Base-by-base conservation (phyloP, 2,329 filamentous ascomycete species). In the Aspergillus sp. region DNA sequence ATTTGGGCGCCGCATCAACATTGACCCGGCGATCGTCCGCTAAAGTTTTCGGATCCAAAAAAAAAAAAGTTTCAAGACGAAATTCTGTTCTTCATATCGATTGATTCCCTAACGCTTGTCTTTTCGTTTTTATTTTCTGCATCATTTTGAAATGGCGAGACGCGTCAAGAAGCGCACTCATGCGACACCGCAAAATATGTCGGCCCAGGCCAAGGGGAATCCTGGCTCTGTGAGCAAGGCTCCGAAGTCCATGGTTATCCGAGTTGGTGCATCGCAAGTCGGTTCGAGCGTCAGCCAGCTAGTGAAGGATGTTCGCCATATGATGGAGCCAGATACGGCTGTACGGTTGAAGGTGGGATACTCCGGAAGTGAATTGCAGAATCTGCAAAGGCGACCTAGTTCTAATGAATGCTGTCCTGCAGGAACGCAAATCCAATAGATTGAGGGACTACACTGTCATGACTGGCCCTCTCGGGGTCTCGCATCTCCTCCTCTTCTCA, bases 211-310 rank as follows among this genome's bases (percentile, higher is more conserved):
- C 43, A 77, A 78, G 53, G 73, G 19, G 19, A 19, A 19, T 19
- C 76, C 39, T 77, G 78, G 52, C 73, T 76, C 38, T 39, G 76
- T 73, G 49, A 75, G 78, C 45, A 81, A 82, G 54, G 78, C 82
- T 44, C 93, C 93, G 32, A 96, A 96, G 77, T 94, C 86, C 66
- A 96, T 98, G 91, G 91, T 98, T 48, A 95, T 98, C 68, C 87
- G 93, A 57, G 90, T 96, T 60, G 93, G 93, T 59, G 91, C 90
- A 58, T 86, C 89, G 60, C 88, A 96, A 64, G 88, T 98, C 44
- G 93, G 93, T 48, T 81, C 88, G 49, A 94, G 86, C 66, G 80
- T 98, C 59, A 91, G 85, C 65, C 90, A 97, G 71, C 75, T 98
- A 57, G 90, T 91, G 26, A 83, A 86, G 57, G 93, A 98, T 72